phyloP scores from a whole-genome alignment of 2,329 filamentous ascomycete species.

The Penicillium decumbens region DNA sequence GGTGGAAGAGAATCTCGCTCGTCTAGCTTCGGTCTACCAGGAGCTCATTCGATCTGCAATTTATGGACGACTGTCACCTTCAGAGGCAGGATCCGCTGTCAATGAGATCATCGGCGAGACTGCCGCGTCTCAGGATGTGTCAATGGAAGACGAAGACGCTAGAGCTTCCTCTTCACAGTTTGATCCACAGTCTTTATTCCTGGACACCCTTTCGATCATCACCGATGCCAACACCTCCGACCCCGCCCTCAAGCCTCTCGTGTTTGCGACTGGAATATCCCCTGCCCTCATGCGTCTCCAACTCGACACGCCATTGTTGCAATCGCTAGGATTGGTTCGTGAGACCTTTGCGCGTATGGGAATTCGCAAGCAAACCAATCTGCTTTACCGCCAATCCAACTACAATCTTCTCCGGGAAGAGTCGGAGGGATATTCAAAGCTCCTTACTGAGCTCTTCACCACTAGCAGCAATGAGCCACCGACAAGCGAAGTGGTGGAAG shows the following conservation, averaged over 20 bases:
- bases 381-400: constrained; percentile 91
- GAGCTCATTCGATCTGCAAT: constrained; percentile 76
- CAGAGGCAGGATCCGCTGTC: constrained; percentile 66
- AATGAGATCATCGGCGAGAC: constrained; percentile 66
- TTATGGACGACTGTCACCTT: constrained; percentile 61
- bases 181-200: constrained; percentile 66
- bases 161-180: constrained; percentile 39
- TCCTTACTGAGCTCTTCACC: constrained; percentile 92
- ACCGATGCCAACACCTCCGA: constrained; percentile 64
- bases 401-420: constrained; percentile 95
- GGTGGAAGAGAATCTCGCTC: constrained; percentile 62
- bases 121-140: constrained; percentile 46
- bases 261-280: constrained; percentile 68
- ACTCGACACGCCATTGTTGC: constrained; percentile 73
- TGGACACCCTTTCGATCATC: constrained; percentile 76
- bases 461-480: constrained; percentile 71
- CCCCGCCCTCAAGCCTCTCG: constrained; percentile 59
- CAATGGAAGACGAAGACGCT: constrained; percentile 44
- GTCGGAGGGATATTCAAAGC: constrained; percentile 92
- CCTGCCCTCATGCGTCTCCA: constrained; percentile 69
- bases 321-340: constrained; percentile 72
- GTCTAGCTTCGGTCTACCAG: constrained; percentile 70
- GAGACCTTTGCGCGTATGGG: constrained; percentile 78
- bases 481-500: constrained; percentile 70
- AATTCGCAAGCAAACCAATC: constrained; percentile 85